These are phyloP conservation scores for Lipomyces kockii DNA, from an alignment of 805 yeast genomes.

Conservation along the genomic window DNA sequence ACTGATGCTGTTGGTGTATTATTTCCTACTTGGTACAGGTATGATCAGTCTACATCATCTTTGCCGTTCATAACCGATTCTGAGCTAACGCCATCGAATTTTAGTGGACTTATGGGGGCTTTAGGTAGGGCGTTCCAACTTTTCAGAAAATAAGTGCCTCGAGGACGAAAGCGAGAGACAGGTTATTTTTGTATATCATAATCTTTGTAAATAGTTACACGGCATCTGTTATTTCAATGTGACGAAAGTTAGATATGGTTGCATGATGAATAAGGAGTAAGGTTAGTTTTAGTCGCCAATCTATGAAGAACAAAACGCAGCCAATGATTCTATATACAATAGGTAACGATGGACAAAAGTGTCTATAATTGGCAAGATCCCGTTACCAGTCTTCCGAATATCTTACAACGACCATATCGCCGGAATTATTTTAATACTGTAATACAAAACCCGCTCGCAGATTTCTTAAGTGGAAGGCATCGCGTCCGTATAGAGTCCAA, in stretches of 20 bases:
- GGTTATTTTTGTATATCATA: neutral
- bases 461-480: neutral
- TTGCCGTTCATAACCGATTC: neutral
- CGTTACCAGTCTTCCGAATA: neutral
- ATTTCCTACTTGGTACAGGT: neutral
- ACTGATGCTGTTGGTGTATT: constrained; percentile 1
- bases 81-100: neutral
- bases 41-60: neutral
- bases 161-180: neutral
- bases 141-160: neutral
- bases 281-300: neutral
- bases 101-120: neutral
- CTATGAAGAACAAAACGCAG: neutral
- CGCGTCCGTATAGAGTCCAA: constrained; percentile 28
- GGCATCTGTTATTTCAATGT: neutral
- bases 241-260: neutral
- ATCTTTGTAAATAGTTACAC: neutral
- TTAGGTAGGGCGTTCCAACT: neutral
- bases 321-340: neutral
- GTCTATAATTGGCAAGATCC: neutral
- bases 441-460: neutral
- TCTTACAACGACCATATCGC: neutral
- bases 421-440: neutral
- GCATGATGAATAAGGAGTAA: neutral
- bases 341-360: neutral